Percentiles rank a stretch among this genome's conserved stretches.
phyloP scores from a whole-genome alignment of 306 rosid species.

The Prunus davidiana region DNA sequence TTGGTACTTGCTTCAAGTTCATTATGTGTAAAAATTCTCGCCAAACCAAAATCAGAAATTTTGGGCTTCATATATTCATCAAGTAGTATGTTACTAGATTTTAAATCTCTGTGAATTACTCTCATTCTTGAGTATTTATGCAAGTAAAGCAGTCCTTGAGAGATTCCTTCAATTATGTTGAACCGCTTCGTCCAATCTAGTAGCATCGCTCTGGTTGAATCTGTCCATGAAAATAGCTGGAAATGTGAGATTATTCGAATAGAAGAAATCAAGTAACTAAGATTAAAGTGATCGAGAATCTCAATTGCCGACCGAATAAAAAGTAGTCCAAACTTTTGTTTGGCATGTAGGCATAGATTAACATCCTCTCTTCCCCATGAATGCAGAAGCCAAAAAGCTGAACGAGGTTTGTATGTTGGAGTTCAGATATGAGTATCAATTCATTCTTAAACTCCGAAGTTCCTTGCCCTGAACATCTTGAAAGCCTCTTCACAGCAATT shows the following conservation, averaged over 20 bases:
- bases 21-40: not conserved
- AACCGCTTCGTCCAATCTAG: constrained; percentile 24
- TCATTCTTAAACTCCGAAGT: not conserved
- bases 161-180: constrained; percentile 10
- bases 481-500: not conserved
- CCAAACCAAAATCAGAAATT: constrained; percentile 25
- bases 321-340: too few species aligned
- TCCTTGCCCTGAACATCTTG: not conserved
- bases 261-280: too few species aligned
- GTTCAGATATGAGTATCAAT: too few species aligned
- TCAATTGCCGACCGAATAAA: too few species aligned
- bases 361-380: too few species aligned
- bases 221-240: not conserved
- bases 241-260: too few species aligned
- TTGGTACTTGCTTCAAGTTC: constrained; percentile 3
- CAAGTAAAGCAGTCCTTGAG: constrained; percentile 6
- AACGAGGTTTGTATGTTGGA: too few species aligned
- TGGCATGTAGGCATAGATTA: too few species aligned
- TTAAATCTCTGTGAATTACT: constrained; percentile 22
- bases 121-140: constrained; percentile 21
- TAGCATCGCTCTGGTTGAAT: not conserved
- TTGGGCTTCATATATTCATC: not conserved
- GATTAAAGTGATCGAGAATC: too few species aligned
- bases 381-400: too few species aligned
- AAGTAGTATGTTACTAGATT: constrained; percentile 26